A percentile compares a stretch with the other conserved stretches of the same genome.
phyloP scores from a whole-genome alignment of 306 rosid species.

The Quercus ilex region DNA sequence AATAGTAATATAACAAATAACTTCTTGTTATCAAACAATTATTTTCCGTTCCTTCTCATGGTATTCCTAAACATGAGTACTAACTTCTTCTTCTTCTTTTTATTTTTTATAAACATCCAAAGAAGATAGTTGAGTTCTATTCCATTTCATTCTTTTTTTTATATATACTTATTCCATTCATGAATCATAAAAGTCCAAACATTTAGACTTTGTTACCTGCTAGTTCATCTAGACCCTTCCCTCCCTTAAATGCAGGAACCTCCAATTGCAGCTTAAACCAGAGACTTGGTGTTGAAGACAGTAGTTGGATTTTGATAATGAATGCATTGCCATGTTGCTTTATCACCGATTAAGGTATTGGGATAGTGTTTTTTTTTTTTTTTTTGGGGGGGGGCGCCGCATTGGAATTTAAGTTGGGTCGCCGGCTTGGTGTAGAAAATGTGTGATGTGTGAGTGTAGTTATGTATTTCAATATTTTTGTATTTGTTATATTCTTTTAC shows the following conservation, averaged over 20 bases:
- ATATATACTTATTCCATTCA: no score
- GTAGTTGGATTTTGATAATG: not conserved
- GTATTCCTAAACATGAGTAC: no score
- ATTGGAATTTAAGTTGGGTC: not conserved
- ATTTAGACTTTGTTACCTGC: not conserved
- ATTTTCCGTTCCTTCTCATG: no score
- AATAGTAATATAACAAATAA: no score
- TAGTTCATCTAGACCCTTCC: not conserved
- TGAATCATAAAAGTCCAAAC: no score
- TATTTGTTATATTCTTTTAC: not conserved
- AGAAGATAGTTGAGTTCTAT: no score
- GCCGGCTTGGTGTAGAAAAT: slow-evolving; percentile 9
- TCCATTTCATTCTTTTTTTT: no score
- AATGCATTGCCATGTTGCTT: slow-evolving; percentile 19
- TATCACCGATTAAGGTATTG: not conserved
- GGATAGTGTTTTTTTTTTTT: not conserved
- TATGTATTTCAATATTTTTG: slow-evolving; percentile 9
- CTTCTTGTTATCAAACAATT: no score
- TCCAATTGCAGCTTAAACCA: slow-evolving; percentile 61
- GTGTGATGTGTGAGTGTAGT: slow-evolving; percentile 18
- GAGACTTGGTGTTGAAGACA: slow-evolving; percentile 4
- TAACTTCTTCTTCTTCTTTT: no score
- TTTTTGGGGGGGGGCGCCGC: no score
- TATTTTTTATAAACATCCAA: no score
- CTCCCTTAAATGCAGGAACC: slow-evolving; percentile 59